Conservation (phyloP, 192 early-diverging fungal species). For the Backusella parvicylindrica region DNA sequence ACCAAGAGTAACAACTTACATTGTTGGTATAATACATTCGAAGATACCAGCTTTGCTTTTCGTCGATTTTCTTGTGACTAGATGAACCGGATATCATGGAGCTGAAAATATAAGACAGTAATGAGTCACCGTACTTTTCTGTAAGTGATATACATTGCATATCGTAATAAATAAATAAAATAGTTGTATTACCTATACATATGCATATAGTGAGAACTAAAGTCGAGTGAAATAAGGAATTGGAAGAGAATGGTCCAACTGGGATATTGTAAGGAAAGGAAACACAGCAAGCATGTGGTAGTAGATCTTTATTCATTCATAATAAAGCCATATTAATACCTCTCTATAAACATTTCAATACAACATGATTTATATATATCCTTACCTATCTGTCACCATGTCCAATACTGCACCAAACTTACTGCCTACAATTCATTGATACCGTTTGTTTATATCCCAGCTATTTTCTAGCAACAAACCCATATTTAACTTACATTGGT, state of each 20-base stretch:
- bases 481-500: slow-evolving; percentile 83
- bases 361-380: no score
- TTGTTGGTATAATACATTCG: slow-evolving; percentile 92
- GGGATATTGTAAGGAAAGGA: slow-evolving; percentile 69
- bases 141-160: background rate
- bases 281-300: slow-evolving; percentile 88
- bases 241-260: slow-evolving; percentile 76
- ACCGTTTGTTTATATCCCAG: background rate
- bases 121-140: no score
- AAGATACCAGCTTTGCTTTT: slow-evolving; percentile 71
- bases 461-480: background rate
- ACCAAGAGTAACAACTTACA: slow-evolving; percentile 29
- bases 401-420: slow-evolving; percentile 97
- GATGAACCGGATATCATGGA: slow-evolving; percentile 79
- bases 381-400: slow-evolving; percentile 96
- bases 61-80: slow-evolving; percentile 88
- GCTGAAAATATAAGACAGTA: no score
- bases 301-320: slow-evolving; percentile 56
- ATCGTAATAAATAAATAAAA: no score
- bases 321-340: no score
- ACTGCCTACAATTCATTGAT: slow-evolving; percentile 47
- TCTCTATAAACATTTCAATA: no score
- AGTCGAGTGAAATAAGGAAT: slow-evolving; percentile 87
- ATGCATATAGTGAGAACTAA: slow-evolving; percentile 97
- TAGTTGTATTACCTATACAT: slow-evolving; percentile 97